A percentile compares a stretch with the other conserved stretches of the same genome.
These are phyloP conservation scores for Neopestalotiopsis clavispora DNA, from an alignment of 2,329 filamentous ascomycete species.

Conservation along the genomic window DNA sequence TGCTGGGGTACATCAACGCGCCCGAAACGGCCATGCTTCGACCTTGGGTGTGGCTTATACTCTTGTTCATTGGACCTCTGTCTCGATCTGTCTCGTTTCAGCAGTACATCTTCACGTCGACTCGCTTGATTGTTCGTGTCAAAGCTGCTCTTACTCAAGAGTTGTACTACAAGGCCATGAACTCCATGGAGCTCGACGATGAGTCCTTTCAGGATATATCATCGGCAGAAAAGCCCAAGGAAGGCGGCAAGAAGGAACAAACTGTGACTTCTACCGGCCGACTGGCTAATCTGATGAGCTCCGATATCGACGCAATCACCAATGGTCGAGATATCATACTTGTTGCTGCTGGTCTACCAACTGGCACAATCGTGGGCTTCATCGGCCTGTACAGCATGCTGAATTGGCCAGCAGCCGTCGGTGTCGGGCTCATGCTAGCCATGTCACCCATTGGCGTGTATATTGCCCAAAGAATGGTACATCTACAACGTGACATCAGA, in stretches of 20 bases:
- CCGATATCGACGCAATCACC: conserved; percentile 61
- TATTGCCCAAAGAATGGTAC: conserved; percentile 54
- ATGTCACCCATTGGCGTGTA: conserved; percentile 55
- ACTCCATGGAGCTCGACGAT: conserved; percentile 62
- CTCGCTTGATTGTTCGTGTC: conserved; percentile 59
- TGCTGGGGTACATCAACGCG: conserved; percentile 55
- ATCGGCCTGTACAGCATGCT: conserved; percentile 59
- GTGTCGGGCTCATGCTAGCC: conserved; percentile 51
- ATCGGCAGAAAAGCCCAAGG: conserved; percentile 30
- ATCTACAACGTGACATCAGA: conserved; percentile 56
- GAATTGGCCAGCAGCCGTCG: conserved; percentile 60
- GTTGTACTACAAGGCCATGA: conserved; percentile 59
- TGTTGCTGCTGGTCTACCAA: conserved; percentile 48
- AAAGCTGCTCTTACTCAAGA: conserved; percentile 63
- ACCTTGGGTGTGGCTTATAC: conserved; percentile 58
- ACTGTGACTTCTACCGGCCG: conserved; percentile 52
- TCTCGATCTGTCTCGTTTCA: conserved; percentile 56
- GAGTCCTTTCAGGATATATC: conserved; percentile 48
- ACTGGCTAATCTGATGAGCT: conserved; percentile 62
- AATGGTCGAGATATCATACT: conserved; percentile 56
- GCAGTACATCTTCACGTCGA: conserved; percentile 62
- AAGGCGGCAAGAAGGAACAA: conserved; percentile 34
- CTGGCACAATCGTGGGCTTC: conserved; percentile 52
- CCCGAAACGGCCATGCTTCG: conserved; percentile 49
- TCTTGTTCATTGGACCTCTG: conserved; percentile 57